A percentile compares a stretch with the other conserved stretches of the same genome.
These are phyloP conservation scores for Colletotrichum tropicale DNA, from an alignment of 2,329 filamentous ascomycete genomes.

Conservation along the genomic window DNA sequence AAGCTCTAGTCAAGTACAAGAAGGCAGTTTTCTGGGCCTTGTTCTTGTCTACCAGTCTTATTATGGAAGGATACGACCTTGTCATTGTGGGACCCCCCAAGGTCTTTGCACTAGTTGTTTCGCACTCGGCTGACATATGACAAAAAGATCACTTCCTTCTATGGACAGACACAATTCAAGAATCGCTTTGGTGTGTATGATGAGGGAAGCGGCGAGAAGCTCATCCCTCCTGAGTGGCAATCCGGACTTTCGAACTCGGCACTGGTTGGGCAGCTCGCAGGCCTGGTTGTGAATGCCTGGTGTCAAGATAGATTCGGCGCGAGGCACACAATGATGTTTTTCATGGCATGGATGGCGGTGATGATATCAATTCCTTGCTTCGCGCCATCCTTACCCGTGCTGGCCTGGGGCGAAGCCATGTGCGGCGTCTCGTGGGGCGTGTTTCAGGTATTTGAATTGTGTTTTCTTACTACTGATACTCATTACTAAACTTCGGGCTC, in stretches of 20 bases:
- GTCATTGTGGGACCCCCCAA: slow-evolving; percentile 39
- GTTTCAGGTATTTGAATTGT: slow-evolving; percentile 28
- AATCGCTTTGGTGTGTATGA: slow-evolving; percentile 31
- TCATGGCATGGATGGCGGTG: slow-evolving; percentile 35
- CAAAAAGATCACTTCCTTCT: slow-evolving; percentile 29
- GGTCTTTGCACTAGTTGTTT: background rate
- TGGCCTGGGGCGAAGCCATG: slow-evolving; percentile 46
- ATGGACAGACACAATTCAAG: slow-evolving; percentile 33
- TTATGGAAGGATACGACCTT: slow-evolving; percentile 57
- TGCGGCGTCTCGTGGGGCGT: slow-evolving; percentile 49
- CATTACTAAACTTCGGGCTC: background rate
- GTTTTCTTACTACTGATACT: background rate
- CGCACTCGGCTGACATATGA: background rate
- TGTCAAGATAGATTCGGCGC: slow-evolving; percentile 40
- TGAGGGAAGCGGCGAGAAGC: slow-evolving; percentile 31
- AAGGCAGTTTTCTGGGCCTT: slow-evolving; percentile 34
- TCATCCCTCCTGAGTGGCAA: slow-evolving; percentile 50
- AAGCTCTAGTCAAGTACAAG: slow-evolving; percentile 29
- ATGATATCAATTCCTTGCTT: slow-evolving; percentile 56
- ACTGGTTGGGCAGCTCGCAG: slow-evolving; percentile 46
- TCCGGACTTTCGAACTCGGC: slow-evolving; percentile 47
- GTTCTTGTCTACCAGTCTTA: slow-evolving; percentile 44
- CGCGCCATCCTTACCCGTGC: slow-evolving; percentile 43
- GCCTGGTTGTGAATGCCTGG: slow-evolving; percentile 46
- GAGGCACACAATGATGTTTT: slow-evolving; percentile 22